Conservation (phyloP, 441 rosid genomes). For the Erysimum cheiri region DNA sequence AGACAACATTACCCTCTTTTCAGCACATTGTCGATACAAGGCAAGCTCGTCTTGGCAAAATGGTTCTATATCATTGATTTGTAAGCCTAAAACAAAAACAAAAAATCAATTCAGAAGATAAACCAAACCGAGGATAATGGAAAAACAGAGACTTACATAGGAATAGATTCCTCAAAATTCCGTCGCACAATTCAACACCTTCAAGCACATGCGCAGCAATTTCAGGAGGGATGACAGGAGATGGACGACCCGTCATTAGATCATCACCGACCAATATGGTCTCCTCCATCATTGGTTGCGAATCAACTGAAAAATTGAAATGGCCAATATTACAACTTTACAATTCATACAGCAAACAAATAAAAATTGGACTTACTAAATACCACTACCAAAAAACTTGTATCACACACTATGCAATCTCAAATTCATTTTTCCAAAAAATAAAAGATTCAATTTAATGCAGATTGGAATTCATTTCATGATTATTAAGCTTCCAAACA, state of each 20-base stretch:
- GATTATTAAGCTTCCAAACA: background rate
- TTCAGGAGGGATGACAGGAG: constrained; percentile 89
- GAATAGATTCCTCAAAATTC: constrained; percentile 79
- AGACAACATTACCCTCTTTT: constrained; percentile 65
- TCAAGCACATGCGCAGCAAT: constrained; percentile 91
- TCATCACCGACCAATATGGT: constrained; percentile 94
- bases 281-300: constrained; percentile 96
- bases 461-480: background rate
- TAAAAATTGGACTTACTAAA: background rate
- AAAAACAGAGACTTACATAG: constrained; percentile 67
- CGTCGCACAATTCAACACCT: constrained; percentile 87
- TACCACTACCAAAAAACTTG: background rate
- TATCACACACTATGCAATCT: background rate
- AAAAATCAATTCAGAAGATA: background rate
- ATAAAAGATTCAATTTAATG: background rate
- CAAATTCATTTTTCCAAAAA: background rate
- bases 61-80: constrained; percentile 87
- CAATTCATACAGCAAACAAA: constrained; percentile 15
- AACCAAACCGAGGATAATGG: background rate
- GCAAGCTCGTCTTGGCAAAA: constrained; percentile 95
- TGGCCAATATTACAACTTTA: constrained; percentile 22
- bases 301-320: constrained; percentile 68
- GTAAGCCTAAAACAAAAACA: constrained; percentile 62
- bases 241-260: constrained; percentile 93
- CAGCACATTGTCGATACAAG: constrained; percentile 79